Evolutionary conservation across 495 filamentous ascomycete species (phyloP), one percentile per base, ranked within the genome.

Genomic region (Penicillium antarcticum): DNA sequence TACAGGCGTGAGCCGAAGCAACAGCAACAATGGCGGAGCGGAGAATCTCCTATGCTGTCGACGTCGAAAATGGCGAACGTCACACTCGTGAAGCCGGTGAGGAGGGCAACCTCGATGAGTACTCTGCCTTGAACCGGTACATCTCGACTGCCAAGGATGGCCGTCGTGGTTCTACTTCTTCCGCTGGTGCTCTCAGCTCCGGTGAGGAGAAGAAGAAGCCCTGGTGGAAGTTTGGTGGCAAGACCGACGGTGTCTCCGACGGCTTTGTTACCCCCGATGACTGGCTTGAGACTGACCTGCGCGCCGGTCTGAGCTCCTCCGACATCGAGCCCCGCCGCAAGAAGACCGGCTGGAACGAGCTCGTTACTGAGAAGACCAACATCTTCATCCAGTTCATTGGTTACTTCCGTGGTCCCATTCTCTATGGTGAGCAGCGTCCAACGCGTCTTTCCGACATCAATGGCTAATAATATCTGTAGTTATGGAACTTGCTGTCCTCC

Each of bases 351-450:
- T 89, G 72, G 70, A 92, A 92, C 69, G 87, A 92, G 65, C 69
- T 92, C 61, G 75, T 71, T 38, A 81, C 86, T 26, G 87, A 90
- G 73, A 89, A 89, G 77, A 82, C 83, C 65, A 89, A 88, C 69
- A 72, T 87, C 74, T 82, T 91, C 69, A 61, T 84, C 51, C 82
- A 91, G 74, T 87, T 92, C 67, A 71, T 91, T 54, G 77, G 83
- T 66, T 92, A 85, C 71, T 92, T 92, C 77, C 83, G 77, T 61
- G 87, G 88, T 65, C 88, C 88, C 52, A 88, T 92, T 74, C 85
- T 92, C 45, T 91, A 90, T 75, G 87, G 87, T 90, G 74, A 66
- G 80, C 71, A 44, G 17, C 29, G 9, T 8, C 38, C 35, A 23
- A 45, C 26, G 29, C 32, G 31, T n/a, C 16, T 14, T 37, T 18